These are phyloP conservation scores for Pythium apleroticum DNA, from an alignment of 352 stramenopile genomes.

Conservation along the genomic window DNA sequence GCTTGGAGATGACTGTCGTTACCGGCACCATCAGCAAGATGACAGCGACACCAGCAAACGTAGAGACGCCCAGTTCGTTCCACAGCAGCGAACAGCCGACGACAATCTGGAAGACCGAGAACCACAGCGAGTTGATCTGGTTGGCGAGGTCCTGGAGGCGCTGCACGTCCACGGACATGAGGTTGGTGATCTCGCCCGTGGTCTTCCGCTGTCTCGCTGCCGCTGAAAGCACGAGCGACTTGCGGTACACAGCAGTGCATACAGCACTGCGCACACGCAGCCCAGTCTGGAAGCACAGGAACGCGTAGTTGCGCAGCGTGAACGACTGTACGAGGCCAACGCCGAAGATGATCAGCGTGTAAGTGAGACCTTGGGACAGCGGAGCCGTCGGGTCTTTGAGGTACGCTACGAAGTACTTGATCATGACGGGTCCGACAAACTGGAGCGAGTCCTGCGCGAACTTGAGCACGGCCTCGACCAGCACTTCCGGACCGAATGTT, in stretches of 20 bases:
- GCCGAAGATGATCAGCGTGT: constrained; percentile 60
- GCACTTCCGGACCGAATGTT: background rate
- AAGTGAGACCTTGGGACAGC: constrained; percentile 49
- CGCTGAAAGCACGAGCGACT: background rate
- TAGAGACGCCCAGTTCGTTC: constrained; percentile 74
- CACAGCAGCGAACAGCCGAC: constrained; percentile 36
- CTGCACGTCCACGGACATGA: background rate
- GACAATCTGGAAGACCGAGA: constrained; percentile 21
- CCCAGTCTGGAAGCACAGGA: constrained; percentile 75
- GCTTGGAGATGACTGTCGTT: constrained; percentile 7
- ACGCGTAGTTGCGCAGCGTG: constrained; percentile 72
- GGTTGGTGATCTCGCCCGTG: constrained; percentile 2
- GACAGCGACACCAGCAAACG: constrained; percentile 88
- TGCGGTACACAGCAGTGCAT: constrained; percentile 36
- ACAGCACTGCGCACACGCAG: constrained; percentile 68
- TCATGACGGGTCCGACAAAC: constrained; percentile 78
- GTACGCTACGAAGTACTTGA: constrained; percentile 79
- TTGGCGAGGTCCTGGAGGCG: constrained; percentile 15
- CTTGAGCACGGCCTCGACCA: constrained; percentile 45
- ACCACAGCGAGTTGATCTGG: constrained; percentile 18
- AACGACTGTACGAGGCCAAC: constrained; percentile 70
- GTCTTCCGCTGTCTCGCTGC: background rate
- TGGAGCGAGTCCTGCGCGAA: constrained; percentile 73
- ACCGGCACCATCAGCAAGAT: constrained; percentile 58
- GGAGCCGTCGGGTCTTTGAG: constrained; percentile 55